Evolutionary conservation across 2,329 filamentous ascomycete genomes (phyloP).

Genomic region (Stenocarpella maydis): DNA sequence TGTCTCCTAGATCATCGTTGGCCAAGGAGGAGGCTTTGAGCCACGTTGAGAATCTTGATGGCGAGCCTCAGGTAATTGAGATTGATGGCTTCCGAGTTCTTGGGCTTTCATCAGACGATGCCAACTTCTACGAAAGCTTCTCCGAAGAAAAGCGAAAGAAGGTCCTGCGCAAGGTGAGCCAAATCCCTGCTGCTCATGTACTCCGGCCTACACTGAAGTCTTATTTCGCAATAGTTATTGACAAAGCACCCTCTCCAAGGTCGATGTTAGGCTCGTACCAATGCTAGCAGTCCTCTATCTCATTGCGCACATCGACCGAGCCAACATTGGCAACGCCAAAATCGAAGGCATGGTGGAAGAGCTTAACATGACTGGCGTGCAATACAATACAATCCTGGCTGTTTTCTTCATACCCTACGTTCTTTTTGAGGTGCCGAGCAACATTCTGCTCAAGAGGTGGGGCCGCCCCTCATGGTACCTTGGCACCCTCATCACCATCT

Average conservation of each 20-base stretch:
- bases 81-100: conserved; percentile 44
- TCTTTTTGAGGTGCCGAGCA: conserved; percentile 68
- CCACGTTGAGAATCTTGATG: conserved; percentile 34
- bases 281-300: conserved; percentile 39
- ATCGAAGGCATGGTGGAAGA: conserved; percentile 40
- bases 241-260: not conserved
- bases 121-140: conserved; percentile 43
- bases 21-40: conserved; percentile 11
- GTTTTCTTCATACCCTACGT: conserved; percentile 70
- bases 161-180: conserved; percentile 38
- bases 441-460: conserved; percentile 67
- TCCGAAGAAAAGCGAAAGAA: conserved; percentile 40
- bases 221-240: not conserved
- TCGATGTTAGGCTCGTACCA: conserved; percentile 38
- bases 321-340: conserved; percentile 41
- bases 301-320: conserved; percentile 39
- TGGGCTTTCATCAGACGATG: conserved; percentile 42
- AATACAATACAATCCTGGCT: conserved; percentile 37
- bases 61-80: conserved; percentile 37
- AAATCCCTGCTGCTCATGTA: not conserved
- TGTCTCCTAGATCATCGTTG: conserved; percentile 12
- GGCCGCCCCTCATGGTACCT: conserved; percentile 66
- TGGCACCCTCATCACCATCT: conserved; percentile 66
- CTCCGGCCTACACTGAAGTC: not conserved
- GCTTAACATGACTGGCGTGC: conserved; percentile 36